Base-by-base conservation (phyloP, 371 early-diverging fungal species). In the Apophysomyces sp. region DNA sequence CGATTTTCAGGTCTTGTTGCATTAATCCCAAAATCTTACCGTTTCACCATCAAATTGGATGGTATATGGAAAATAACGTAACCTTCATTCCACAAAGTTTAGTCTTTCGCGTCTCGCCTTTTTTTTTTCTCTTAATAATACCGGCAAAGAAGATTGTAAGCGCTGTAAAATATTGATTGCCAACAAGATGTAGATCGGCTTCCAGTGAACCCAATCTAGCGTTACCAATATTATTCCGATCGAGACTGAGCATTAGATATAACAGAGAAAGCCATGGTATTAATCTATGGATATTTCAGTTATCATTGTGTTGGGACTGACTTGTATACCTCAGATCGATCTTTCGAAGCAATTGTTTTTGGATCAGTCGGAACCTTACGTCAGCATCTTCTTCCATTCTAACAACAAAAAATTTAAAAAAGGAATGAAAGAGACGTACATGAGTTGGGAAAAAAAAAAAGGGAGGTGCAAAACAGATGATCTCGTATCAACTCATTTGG, bases 181-280 rank as follows among this genome's bases (percentile, higher is more conserved):
- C 74, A 3, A 54, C 57, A 2, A 79, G 28, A 51, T 71, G 41
- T 36, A 79, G 58, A 60, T 79, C 80, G 3, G 58, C 57, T 57
- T 79, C 80, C 11, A 76, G 44, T 2, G 69, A 36, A 4, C 80
- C 77, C 5, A 76, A 58, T n/a, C 73, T 57, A 5, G 80, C 80
- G 65, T 79, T 79, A 27, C 79, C 79, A 30, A 79, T 79, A 63
- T 79, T 79, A 30, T 73, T 73, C 44, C 79, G 68, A 62, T 78
- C 78, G 26, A 76, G 51, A 55, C 71, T 73, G 12, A 75, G 65
- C 56, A 78, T 55, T 18, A 78, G 40, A 37, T 78, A 78, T 4
- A 78, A 53, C 9, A 78, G n/a, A 7, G 78, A 60, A 7, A 78
- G 56, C 71, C 73, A 70, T 9, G 78, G 78, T 29, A 78, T 73